Percentiles rank a stretch among this genome's conserved stretches.
phyloP scores from a whole-genome alignment of 176 grass and related monocot species.

The Raddia distichophylla region DNA sequence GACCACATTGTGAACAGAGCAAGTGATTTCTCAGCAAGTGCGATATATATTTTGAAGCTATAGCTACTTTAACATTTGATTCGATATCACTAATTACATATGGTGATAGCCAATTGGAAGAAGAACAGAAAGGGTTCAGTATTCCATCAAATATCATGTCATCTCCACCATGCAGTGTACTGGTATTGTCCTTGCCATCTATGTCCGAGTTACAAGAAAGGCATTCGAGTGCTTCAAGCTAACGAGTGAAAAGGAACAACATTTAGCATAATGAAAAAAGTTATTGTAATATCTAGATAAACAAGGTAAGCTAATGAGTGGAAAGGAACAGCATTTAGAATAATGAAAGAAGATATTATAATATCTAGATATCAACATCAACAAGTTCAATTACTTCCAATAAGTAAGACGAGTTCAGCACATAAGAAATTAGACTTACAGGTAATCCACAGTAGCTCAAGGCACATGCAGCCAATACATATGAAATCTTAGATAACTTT shows the following conservation, averaged over 20 bases:
- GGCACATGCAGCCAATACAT: conserved; percentile 62
- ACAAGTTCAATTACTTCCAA: background rate
- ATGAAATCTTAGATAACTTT: conserved; percentile 72
- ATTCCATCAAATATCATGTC: conserved; percentile 63
- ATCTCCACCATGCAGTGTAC: conserved; percentile 40
- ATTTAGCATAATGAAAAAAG: conserved; percentile 46
- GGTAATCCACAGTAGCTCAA: conserved; percentile 83
- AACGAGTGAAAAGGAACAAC: conserved; percentile 27
- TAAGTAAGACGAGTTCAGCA: background rate
- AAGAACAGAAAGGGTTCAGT: conserved; percentile 53
- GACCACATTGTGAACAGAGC: conserved; percentile 46
- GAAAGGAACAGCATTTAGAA: conserved; percentile 44
- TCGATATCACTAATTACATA: conserved; percentile 48
- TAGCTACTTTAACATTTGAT: conserved; percentile 60
- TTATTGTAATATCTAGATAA: conserved; percentile 31
- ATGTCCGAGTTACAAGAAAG: conserved; percentile 57
- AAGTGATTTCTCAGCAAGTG: conserved; percentile 52
- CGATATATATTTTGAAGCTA: conserved; percentile 78
- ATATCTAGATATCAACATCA: conserved; percentile 31
- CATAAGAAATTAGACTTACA: conserved; percentile 67
- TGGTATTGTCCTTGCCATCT: conserved; percentile 59
- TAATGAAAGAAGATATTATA: conserved; percentile 35
- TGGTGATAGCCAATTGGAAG: conserved; percentile 78
- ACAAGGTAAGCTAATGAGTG: conserved; percentile 51
- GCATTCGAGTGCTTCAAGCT: conserved; percentile 96